Base-by-base conservation (phyloP, 148 eudicot species). In the Dysphania ambrosioides region DNA sequence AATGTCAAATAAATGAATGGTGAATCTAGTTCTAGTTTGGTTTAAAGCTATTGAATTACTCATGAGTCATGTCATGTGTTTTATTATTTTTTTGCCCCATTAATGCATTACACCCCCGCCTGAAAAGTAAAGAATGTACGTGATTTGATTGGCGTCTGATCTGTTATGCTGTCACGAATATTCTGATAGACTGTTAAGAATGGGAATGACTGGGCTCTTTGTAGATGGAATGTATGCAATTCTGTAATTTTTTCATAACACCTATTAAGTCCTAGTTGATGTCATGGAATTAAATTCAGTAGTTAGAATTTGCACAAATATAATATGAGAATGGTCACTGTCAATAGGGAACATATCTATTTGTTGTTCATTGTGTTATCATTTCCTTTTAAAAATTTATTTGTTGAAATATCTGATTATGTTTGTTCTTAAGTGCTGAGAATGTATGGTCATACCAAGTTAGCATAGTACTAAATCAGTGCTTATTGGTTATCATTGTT, bases 11-110 rank as follows among this genome's bases (percentile, higher is more conserved):
- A 6, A 38, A 5, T 70, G 13, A 40, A 36, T 51, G 57, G 21
- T 65, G 35, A 80, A 59, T 21, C 36, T 58, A 47, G 62, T 42
- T 30, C 41, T 11, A 60, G 66, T 35, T 26, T 44, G 56, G 4
- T 41, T 23, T 57, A 57, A 7, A 12, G 56, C 35, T 59, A 10
- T 26, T 42, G 62, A 13, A 7, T 19, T 49, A 51, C 62, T 70
- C 6, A 29, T 29, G 19, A 41, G 4, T 5, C 58, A 53, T 59
- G 4, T 5, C 58, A 53, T 64, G 70, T 57, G 4, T 51, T 56
- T 53, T 68, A 26, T 15, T 6, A 2, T 47, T 32, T 35, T 32
- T 21, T 21, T 53, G 58, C 58, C 18, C 15, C 21, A 19, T 21
- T 0, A 30, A 36, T 18, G 40, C 21, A 3, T 63, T 18, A 32